A percentile compares a stretch with the other conserved stretches of the same genome.
These are phyloP conservation scores for Scheffersomyces parashehatae DNA, from an alignment of 1,139 yeast species.

Conservation along the genomic window DNA sequence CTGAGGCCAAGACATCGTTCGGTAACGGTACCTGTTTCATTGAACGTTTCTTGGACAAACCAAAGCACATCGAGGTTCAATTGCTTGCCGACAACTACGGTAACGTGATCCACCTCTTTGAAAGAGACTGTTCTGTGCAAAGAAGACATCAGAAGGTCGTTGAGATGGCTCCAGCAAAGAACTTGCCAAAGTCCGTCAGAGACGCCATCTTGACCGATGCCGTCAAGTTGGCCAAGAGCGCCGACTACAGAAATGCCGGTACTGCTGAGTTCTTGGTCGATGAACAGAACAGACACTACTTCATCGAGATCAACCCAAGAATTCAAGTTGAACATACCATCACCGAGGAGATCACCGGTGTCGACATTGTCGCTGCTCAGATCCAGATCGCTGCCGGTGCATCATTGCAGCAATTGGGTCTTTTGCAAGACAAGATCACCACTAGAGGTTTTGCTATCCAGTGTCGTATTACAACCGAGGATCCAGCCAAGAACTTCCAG, in stretches of 20 bases:
- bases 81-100: conserved; percentile 92
- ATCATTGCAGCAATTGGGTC: conserved; percentile 83
- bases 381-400: conserved; percentile 99
- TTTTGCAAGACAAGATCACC: conserved; percentile 90
- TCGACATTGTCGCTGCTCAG: conserved; percentile 97
- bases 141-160: conserved; percentile 99
- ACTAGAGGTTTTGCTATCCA: conserved; percentile 98
- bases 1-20: conserved; percentile 92
- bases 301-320: conserved; percentile 97
- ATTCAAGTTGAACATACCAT: conserved; percentile 98
- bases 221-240: conserved; percentile 82
- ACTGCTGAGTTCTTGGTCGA: conserved; percentile 98
- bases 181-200: conserved; percentile 76
- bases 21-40: conserved; percentile 98
- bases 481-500: conserved; percentile 93
- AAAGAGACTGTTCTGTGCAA: conserved; percentile 98
- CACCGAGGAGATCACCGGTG: conserved; percentile 98
- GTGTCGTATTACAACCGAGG: conserved; percentile 99
- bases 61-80: conserved; percentile 98
- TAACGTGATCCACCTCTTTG: conserved; percentile 91
- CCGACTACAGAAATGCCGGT: conserved; percentile 96
- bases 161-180: conserved; percentile 98
- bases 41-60: conserved; percentile 91
- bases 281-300: conserved; percentile 90
- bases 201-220: conserved; percentile 94